These are phyloP conservation scores for Candida odintsovae DNA, from an alignment of 805 yeast species.

Conservation along the genomic window DNA sequence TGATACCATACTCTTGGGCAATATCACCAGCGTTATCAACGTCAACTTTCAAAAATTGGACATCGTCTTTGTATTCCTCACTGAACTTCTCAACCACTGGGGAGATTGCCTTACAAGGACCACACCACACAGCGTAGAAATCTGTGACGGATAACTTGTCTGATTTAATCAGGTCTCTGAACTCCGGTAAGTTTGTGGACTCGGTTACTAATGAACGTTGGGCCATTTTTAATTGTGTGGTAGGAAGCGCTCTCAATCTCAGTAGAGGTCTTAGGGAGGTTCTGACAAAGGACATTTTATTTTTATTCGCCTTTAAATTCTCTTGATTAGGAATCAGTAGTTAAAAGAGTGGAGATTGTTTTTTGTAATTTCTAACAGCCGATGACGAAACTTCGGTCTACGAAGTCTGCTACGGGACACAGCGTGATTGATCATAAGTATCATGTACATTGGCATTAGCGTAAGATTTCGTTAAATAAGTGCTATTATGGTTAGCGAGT, in stretches of 20 bases:
- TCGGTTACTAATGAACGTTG: constrained; percentile 26
- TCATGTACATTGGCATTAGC: not conserved
- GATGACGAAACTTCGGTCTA: too few relatives aligned
- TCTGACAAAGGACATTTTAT: not conserved
- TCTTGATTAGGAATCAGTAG: not conserved
- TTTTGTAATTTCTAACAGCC: too few relatives aligned
- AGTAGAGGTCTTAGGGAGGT: not conserved
- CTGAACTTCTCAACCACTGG: constrained; percentile 45
- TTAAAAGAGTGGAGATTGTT: not conserved
- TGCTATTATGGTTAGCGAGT: not conserved
- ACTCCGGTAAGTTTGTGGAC: constrained; percentile 28
- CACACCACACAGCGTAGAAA: constrained; percentile 73
- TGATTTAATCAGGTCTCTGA: constrained; percentile 28
- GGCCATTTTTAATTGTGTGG: not conserved
- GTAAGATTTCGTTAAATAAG: not conserved
- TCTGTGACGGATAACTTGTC: constrained; percentile 49
- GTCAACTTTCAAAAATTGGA: constrained; percentile 62
- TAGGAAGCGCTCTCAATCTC: not conserved
- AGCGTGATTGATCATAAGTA: not conserved
- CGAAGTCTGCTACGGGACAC: not conserved
- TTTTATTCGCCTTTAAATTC: not conserved
- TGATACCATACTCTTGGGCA: constrained; percentile 53
- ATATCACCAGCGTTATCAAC: constrained; percentile 59
- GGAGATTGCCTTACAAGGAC: constrained; percentile 70
- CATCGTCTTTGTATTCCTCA: constrained; percentile 37